Base-by-base conservation (phyloP, 805 yeast species). In the Metschnikowia koreensis region DNA sequence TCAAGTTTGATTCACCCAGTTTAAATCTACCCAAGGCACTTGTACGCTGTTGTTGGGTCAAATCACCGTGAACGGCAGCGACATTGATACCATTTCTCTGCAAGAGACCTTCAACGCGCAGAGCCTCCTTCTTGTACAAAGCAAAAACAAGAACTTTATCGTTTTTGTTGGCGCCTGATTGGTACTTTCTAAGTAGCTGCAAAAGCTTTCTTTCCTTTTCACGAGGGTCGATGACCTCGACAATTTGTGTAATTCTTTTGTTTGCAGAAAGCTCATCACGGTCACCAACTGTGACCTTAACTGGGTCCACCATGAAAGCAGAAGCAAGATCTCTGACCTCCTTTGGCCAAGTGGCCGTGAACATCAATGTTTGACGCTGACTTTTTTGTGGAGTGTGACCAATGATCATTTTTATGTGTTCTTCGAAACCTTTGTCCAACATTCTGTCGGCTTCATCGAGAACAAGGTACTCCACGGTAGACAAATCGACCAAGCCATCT, bases 271-370 rank as follows among this genome's bases (percentile, higher is more conserved):
- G 80, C 71, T 93, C 98, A 66, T 93, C 97, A 58, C 96, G 82
- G 69, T 94, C 87, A 63, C 99, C 99, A 65, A 94, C 87, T 41
- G 94, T 84, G 40, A 94, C 88, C 69, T 89, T 91, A 45, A 90
- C 89, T n/a, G 97, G 96, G 29, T 68, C 59, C 22, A 79, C 81
- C 96, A 94, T 88, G 71, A 87, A 94, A 7, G 87, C 81, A 16
- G 83, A 66, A 8, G 99, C 99, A 56, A 94, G 79, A 57, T 90
- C 96, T 66, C 98, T 85, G 36, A 94, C 98, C 73, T 93, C 96
- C 62, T 88, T 89, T n/a, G 99, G 99, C 99, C 99, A 94, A 1
- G 99, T 94, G n/a, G 99, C 99, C 9, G 99, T 93, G 73, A 94
- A 94, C 98, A 94, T 94, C 57, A 94, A 78, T 0, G 99, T 94